phyloP scores from a whole-genome alignment of 1,284 basidiomycete species.

The Marasmius tenuissimus region DNA sequence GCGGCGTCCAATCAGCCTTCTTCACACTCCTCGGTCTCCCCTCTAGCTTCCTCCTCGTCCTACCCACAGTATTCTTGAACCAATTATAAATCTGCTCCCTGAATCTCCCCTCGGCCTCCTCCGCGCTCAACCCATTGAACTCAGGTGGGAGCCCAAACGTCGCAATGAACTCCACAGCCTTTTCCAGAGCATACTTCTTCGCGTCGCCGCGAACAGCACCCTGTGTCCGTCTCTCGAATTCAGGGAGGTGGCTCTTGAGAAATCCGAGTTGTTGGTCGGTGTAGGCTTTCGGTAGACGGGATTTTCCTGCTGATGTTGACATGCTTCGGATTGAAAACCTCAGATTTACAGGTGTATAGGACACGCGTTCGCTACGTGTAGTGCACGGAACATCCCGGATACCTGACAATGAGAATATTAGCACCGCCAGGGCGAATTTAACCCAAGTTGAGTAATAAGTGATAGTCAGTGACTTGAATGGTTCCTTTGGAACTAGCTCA shows the following conservation, averaged over 20 bases:
- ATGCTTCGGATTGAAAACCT: no score
- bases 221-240: slow-evolving; percentile 55
- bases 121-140: slow-evolving; percentile 49
- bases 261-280: slow-evolving; percentile 56
- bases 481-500: no score
- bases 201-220: slow-evolving; percentile 57
- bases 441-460: no score
- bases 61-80: slow-evolving; percentile 65
- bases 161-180: slow-evolving; percentile 54
- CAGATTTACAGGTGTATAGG: no score
- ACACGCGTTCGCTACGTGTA: no score
- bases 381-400: no score
- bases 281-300: slow-evolving; percentile 59
- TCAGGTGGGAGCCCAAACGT: slow-evolving; percentile 56
- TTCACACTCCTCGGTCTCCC: slow-evolving; percentile 49
- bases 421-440: no score
- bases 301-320: slow-evolving; percentile 30
- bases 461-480: no score
- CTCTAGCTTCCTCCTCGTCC: slow-evolving; percentile 53
- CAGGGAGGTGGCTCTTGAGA: slow-evolving; percentile 48
- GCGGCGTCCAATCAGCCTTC: slow-evolving; percentile 22
- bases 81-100: slow-evolving; percentile 65
- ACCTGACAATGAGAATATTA: no score
- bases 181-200: slow-evolving; percentile 62
- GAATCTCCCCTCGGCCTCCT: slow-evolving; percentile 53